Conservation (phyloP, 2,329 filamentous ascomycete species). For the Didymella sp. region DNA sequence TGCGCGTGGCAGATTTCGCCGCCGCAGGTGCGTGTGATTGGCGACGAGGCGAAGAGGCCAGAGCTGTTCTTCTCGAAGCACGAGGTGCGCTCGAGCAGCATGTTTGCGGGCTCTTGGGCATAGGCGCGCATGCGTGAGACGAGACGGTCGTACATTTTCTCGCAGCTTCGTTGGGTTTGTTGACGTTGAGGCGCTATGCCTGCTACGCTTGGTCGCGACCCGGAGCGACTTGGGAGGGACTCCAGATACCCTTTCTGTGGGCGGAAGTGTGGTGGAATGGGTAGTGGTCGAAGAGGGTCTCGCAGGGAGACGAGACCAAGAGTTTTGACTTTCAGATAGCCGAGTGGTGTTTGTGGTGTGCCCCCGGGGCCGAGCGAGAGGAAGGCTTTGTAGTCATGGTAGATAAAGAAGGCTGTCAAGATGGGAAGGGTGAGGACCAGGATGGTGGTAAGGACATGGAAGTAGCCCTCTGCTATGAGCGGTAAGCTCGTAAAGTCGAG, state of each 20-base stretch:
- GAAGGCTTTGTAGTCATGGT: conserved; percentile 78
- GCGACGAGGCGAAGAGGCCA: conserved; percentile 72
- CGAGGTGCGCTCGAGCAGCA: conserved; percentile 63
- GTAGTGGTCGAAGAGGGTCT: conserved; percentile 70
- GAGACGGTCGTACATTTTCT: conserved; percentile 53
- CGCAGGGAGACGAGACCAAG: conserved; percentile 74
- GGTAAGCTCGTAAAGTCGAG: background rate
- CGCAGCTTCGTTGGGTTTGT: conserved; percentile 69
- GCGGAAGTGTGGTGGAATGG: conserved; percentile 58
- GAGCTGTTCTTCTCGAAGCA: conserved; percentile 85
- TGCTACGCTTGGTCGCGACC: conserved; percentile 69
- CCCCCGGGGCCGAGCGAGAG: conserved; percentile 80
- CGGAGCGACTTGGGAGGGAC: conserved; percentile 66
- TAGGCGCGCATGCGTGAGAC: conserved; percentile 30
- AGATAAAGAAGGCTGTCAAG: conserved; percentile 54
- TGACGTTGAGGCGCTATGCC: conserved; percentile 86
- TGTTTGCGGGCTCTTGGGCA: conserved; percentile 35
- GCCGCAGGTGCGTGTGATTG: conserved; percentile 72
- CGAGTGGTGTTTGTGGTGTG: conserved; percentile 74
- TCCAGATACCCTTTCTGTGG: conserved; percentile 66
- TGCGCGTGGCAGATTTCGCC: conserved; percentile 87
- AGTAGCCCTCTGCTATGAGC: conserved; percentile 13
- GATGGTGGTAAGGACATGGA: conserved; percentile 27
- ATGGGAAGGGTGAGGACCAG: conserved; percentile 38
- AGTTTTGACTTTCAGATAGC: conserved; percentile 76